Conservation (phyloP, 108 stramenopile species). For the Fragilaria crotonensis region DNA sequence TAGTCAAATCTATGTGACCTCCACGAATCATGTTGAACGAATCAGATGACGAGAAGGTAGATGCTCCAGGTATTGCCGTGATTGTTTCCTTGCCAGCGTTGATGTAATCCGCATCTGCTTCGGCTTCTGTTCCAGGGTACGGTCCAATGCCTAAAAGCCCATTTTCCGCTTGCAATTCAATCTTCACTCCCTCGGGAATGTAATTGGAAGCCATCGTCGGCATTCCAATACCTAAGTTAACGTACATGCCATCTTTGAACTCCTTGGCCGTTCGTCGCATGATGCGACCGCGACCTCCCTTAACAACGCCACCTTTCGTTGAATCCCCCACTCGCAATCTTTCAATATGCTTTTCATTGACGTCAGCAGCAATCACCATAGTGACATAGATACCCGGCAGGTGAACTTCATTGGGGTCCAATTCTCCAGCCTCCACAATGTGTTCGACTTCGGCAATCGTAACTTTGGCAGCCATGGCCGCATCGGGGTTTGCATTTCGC, state of each 20-base stretch:
- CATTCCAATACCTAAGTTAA: slow-evolving; percentile 89
- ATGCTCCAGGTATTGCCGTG: slow-evolving; percentile 66
- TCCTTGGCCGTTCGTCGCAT: slow-evolving; percentile 84
- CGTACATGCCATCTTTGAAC: slow-evolving; percentile 91
- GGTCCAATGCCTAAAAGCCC: slow-evolving; percentile 89
- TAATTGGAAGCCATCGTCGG: slow-evolving; percentile 84
- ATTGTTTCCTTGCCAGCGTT: slow-evolving; percentile 94
- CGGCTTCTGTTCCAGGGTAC: slow-evolving; percentile 55
- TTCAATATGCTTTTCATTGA: slow-evolving; percentile 88
- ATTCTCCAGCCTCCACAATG: slow-evolving; percentile 78
- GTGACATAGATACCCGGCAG: slow-evolving; percentile 87
- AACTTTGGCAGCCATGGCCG: slow-evolving; percentile 79
- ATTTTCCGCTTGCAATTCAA: slow-evolving; percentile 91
- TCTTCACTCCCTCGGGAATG: slow-evolving; percentile 78
- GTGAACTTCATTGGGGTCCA: slow-evolving; percentile 86
- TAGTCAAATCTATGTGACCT: slow-evolving; percentile 86
- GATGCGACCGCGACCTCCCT: slow-evolving; percentile 71
- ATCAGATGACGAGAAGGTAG: slow-evolving; percentile 68
- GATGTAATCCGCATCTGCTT: slow-evolving; percentile 81
- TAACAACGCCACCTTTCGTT: slow-evolving; percentile 27
- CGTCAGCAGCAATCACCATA: slow-evolving; percentile 65
- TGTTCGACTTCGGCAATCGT: slow-evolving; percentile 87
- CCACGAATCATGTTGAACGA: slow-evolving; percentile 93
- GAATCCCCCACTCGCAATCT: slow-evolving; percentile 42
- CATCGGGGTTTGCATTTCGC: slow-evolving; percentile 87